Conservation (phyloP, 305 asterid genomes). For the Salvia sclarea region DNA sequence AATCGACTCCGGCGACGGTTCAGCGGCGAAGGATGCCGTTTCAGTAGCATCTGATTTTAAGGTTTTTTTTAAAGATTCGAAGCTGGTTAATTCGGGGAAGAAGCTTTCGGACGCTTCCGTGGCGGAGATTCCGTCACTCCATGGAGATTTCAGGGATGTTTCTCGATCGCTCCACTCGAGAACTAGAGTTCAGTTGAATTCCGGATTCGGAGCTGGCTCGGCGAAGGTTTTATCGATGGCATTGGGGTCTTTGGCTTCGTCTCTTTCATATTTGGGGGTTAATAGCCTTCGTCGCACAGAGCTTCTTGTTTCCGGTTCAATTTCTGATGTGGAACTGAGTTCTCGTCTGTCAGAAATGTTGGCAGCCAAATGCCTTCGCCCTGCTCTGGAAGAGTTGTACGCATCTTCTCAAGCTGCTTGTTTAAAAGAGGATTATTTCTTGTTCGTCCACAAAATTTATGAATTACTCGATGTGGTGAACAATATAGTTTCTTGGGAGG, state of each 20-base stretch:
- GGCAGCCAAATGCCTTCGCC: conserved; percentile 35
- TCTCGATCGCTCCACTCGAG: conserved; percentile 56
- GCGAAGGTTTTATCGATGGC: conserved; percentile 48
- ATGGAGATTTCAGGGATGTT: conserved; percentile 67
- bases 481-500: conserved; percentile 75
- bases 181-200: conserved; percentile 70
- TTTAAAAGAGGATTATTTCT: conserved; percentile 42
- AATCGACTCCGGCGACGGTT: conserved; percentile 91
- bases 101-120: conserved; percentile 46
- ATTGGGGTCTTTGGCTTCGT: conserved; percentile 51
- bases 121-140: conserved; percentile 60
- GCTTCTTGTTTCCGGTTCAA: conserved; percentile 42
- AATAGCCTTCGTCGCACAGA: conserved; percentile 49
- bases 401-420: conserved; percentile 41
- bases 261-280: conserved; percentile 58
- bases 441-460: conserved; percentile 47
- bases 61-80: conserved; percentile 73
- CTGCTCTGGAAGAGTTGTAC: conserved; percentile 38
- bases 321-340: conserved; percentile 35
- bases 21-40: conserved; percentile 75
- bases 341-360: conserved; percentile 35
- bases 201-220: conserved; percentile 59
- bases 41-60: conserved; percentile 77
- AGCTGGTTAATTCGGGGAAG: conserved; percentile 46
- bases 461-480: conserved; percentile 52